Percentiles rank a stretch among this genome's conserved stretches.
Conservation (phyloP, 768 basidiomycete genomes). For the Suillus subluteus region DNA sequence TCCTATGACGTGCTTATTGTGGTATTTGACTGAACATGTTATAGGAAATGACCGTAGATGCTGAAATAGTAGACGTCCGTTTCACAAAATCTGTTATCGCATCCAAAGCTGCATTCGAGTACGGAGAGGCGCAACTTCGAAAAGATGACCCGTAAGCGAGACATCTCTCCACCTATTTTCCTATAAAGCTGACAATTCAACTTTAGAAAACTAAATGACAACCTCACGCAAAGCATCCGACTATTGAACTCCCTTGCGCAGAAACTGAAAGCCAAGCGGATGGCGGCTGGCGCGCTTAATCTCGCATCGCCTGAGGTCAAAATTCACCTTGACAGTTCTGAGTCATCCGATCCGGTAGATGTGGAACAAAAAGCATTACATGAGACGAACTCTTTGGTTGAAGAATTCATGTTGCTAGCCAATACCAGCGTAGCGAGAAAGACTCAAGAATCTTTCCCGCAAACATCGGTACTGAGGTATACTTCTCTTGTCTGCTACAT, state of each 20-base stretch:
- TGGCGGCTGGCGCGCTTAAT: constrained; percentile 96
- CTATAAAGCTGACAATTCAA: constrained; percentile 1
- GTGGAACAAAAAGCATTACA: constrained; percentile 92
- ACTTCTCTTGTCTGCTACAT: constrained; percentile 12
- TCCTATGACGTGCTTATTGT: neutral
- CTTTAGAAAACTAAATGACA: constrained; percentile 72
- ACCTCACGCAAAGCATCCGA: constrained; percentile 83
- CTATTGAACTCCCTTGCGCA: constrained; percentile 85
- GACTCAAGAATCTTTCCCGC: constrained; percentile 94
- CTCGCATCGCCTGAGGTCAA: constrained; percentile 98
- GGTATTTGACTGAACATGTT: neutral
- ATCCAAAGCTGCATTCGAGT: constrained; percentile 95
- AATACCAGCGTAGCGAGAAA: constrained; percentile 92
- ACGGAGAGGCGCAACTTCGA: constrained; percentile 92
- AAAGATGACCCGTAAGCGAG: constrained; percentile 84
- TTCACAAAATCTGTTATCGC: constrained; percentile 98
- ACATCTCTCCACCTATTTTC: neutral
- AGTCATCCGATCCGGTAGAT: constrained; percentile 94
- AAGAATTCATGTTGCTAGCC: constrained; percentile 99
- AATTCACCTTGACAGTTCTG: constrained; percentile 91
- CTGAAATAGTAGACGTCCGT: constrained; percentile 86
- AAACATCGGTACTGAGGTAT: constrained; percentile 90
- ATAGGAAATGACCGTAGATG: constrained; percentile 88
- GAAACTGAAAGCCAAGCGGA: constrained; percentile 82
- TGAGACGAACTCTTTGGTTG: constrained; percentile 96